Evolutionary conservation across 768 basidiomycete species (phyloP).

Genomic region (Suillus spraguei): DNA sequence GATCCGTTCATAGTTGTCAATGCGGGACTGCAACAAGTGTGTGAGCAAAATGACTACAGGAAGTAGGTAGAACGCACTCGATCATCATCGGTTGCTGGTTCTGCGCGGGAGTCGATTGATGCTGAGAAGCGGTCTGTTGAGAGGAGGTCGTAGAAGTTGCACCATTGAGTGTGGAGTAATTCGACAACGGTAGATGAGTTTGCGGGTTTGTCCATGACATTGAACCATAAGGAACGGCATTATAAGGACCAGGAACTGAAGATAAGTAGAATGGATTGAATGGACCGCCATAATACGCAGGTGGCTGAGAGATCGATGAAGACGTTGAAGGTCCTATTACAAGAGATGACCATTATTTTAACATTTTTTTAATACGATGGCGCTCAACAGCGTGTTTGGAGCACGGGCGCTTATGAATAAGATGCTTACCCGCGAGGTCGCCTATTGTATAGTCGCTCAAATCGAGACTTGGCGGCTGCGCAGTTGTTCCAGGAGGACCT

Average conservation of each 20-base stretch:
- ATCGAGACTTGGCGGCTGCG: constrained; percentile 37
- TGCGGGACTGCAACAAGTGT: constrained; percentile 47
- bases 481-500: constrained; percentile 28
- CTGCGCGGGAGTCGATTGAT: constrained; percentile 27
- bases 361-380: constrained; percentile 2
- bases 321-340: constrained; percentile 41
- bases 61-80: constrained; percentile 53
- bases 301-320: constrained; percentile 40
- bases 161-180: constrained; percentile 77
- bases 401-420: constrained; percentile 30
- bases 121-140: constrained; percentile 32
- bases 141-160: constrained; percentile 52
- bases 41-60: constrained; percentile 19
- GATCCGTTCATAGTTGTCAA: constrained; percentile 60
- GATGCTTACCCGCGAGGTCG: constrained; percentile 46
- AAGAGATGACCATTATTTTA: constrained; percentile 17
- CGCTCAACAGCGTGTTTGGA: constrained; percentile 14
- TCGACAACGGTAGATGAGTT: constrained; percentile 60
- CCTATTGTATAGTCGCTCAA: constrained; percentile 46
- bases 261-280: constrained; percentile 45
- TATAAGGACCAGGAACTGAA: constrained; percentile 48
- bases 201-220: constrained; percentile 46
- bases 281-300: constrained; percentile 43
- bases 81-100: constrained; percentile 55
- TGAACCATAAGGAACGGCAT: constrained; percentile 56